Conservation (phyloP, 192 early-diverging fungal species). For the Backusella tuberculispora region DNA sequence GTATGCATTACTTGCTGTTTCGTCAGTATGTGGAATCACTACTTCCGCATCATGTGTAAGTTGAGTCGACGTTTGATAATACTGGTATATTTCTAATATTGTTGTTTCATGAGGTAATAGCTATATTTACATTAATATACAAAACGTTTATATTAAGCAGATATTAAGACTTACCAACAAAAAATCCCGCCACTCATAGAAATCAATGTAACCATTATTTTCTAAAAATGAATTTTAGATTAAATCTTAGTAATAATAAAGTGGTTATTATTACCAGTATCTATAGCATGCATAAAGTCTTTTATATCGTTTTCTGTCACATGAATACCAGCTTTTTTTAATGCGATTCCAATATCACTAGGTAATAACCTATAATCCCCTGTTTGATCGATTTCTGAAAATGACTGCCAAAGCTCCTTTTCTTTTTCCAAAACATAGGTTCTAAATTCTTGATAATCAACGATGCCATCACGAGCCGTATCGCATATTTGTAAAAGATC, state of each 20-base stretch:
- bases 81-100: constrained; percentile 65
- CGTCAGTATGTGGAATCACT: constrained; percentile 58
- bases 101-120: constrained; percentile 64
- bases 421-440: constrained; percentile 71
- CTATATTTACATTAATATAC: constrained; percentile 32
- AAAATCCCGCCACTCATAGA: constrained; percentile 70
- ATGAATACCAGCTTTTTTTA: constrained; percentile 63
- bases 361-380: constrained; percentile 57
- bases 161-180: constrained; percentile 46
- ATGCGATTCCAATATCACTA: constrained; percentile 56
- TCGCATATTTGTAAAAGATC: constrained; percentile 48
- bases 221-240: constrained; percentile 29
- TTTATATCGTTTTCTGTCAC: constrained; percentile 61
- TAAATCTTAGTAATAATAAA: neutral
- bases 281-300: constrained; percentile 64
- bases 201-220: constrained; percentile 66
- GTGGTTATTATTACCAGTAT: too few species aligned
- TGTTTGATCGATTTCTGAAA: constrained; percentile 65
- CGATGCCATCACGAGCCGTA: constrained; percentile 41
- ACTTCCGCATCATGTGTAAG: constrained; percentile 71
- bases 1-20: constrained; percentile 48
- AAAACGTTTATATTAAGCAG: neutral
- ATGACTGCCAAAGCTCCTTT: constrained; percentile 62
- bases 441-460: constrained; percentile 60
- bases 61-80: constrained; percentile 61